Evolutionary conservation across 2,329 filamentous ascomycete genomes (phyloP).

Genomic region (Ophiostoma pallidulum): DNA sequence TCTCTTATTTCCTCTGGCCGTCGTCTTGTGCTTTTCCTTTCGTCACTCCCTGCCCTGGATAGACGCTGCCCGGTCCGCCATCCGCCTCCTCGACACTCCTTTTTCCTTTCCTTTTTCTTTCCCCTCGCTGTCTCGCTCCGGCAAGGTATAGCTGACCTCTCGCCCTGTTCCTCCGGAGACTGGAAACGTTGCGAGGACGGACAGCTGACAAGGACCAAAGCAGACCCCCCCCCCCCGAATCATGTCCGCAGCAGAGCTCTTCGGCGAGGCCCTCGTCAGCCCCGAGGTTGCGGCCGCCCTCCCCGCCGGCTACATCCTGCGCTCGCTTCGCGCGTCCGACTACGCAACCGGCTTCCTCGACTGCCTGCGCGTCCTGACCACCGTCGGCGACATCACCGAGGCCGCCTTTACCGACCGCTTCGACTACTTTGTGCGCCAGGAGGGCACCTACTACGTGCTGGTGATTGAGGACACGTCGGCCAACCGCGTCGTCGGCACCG

Average conservation of each 20-base stretch:
- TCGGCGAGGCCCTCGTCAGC: slow-evolving; percentile 68
- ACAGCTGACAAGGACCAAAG: no score
- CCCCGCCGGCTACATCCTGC: slow-evolving; percentile 72
- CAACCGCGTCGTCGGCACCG: slow-evolving; percentile 72
- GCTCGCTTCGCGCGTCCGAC: slow-evolving; percentile 69
- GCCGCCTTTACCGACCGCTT: slow-evolving; percentile 70
- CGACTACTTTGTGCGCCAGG: slow-evolving; percentile 66
- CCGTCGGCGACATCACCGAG: slow-evolving; percentile 76
- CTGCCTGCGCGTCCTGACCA: slow-evolving; percentile 82
- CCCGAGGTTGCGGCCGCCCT: slow-evolving; percentile 61
- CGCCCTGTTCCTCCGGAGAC: not conserved
- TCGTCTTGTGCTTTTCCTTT: no score
- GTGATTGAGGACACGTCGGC: slow-evolving; percentile 65
- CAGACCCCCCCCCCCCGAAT: slow-evolving; percentile 5
- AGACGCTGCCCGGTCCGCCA: no score
- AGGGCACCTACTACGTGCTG: slow-evolving; percentile 74
- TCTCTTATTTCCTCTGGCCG: no score
- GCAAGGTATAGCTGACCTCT: no score
- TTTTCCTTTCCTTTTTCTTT: not conserved
- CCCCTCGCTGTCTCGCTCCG: no score
- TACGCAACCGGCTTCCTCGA: slow-evolving; percentile 79
- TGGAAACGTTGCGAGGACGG: no score
- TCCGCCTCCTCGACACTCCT: no score
- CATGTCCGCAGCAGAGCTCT: slow-evolving; percentile 54
- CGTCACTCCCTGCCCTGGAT: no score